These are phyloP conservation scores for Pulveroboletus sp. DNA, from an alignment of 1,284 basidiomycete species.

Conservation along the genomic window DNA sequence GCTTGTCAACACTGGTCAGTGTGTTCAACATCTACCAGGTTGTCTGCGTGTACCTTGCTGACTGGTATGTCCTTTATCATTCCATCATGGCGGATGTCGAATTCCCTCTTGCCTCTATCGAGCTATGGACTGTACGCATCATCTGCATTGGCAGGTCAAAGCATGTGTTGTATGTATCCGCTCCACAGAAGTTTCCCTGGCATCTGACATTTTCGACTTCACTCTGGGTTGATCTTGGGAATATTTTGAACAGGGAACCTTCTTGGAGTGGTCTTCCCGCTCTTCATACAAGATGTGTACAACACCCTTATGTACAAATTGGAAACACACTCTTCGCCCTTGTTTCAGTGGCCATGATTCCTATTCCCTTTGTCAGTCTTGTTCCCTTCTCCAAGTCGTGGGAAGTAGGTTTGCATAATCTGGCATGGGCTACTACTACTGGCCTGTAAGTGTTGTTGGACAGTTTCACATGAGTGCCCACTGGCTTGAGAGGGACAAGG, in stretches of 20 bases:
- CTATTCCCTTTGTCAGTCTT: slow-evolving; percentile 62
- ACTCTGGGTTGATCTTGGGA: slow-evolving; percentile 2
- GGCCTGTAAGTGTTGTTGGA: slow-evolving; percentile 15
- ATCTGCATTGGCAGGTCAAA: slow-evolving; percentile 76
- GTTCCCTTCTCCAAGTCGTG: neutral
- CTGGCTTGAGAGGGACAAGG: slow-evolving; percentile 10
- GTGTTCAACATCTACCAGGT: slow-evolving; percentile 60
- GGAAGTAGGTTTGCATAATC: neutral
- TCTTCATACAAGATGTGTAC: slow-evolving; percentile 66
- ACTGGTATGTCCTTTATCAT: slow-evolving; percentile 46
- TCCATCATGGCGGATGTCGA: neutral
- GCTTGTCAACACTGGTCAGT: slow-evolving; percentile 44
- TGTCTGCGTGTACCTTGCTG: slow-evolving; percentile 70
- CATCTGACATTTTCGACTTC: slow-evolving; percentile 16
- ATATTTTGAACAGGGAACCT: slow-evolving; percentile 47
- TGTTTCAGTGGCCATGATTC: slow-evolving; percentile 56
- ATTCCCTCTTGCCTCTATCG: slow-evolving; percentile 1
- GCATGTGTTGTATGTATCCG: slow-evolving; percentile 52
- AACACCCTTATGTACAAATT: slow-evolving; percentile 57
- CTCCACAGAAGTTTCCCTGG: neutral
- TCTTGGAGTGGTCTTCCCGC: slow-evolving; percentile 55
- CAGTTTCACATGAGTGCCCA: neutral
- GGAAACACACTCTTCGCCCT: slow-evolving; percentile 66
- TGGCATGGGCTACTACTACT: neutral
- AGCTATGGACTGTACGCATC: slow-evolving; percentile 75